Base-by-base conservation (phyloP, 805 yeast species). In the Ogataea paradorogensis region DNA sequence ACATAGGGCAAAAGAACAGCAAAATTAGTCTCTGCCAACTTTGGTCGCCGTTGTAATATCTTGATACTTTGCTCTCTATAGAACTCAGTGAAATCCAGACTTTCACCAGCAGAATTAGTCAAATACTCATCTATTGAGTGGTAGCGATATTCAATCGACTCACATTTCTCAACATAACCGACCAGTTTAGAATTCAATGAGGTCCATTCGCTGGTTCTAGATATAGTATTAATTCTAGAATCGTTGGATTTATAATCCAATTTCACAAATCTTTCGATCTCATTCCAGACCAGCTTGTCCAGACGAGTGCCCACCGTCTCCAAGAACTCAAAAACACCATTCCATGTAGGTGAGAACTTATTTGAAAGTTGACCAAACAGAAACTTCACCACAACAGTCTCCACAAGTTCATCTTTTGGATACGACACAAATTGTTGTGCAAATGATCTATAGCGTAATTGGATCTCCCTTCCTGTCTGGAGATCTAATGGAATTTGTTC, bases 321-420 rank as follows among this genome's bases (percentile, higher is more conserved):
- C 4, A 86, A 54, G 4, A 74, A 71, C 45, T 82, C 91, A 38
- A 71, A 64, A 2, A 84, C 84, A 5, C 84, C 88, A 14, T 76
- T 73, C 95, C 96, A 89, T 10, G 84, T 72, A 1, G 98, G 98
- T 40, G 87, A 84, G 51, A 91, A 88, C 42, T 77, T 75, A 24
- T 80, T 80, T 4, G 87, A 70, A 30, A 90, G 62, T 44, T 84
- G 70, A 24, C 98, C 98, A 49, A 84, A 73, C 27, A 79, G 39
- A 51, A 71, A 78, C 15, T 67, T 69, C 27, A 74, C 66, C 23
- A 76, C 68, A 11, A 71, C 43, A 47, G 61, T 9, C 49, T 55
- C 55, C 7, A 45, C 39, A 9, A 56, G 33, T 1, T 37, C 48
- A 20, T 63, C 65, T 4, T 57, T 33, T 1, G 33, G 30, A n/a